A percentile compares a stretch with the other conserved stretches of the same genome.
Conservation (phyloP, 306 rosid species). For the Rosa multiflora region DNA sequence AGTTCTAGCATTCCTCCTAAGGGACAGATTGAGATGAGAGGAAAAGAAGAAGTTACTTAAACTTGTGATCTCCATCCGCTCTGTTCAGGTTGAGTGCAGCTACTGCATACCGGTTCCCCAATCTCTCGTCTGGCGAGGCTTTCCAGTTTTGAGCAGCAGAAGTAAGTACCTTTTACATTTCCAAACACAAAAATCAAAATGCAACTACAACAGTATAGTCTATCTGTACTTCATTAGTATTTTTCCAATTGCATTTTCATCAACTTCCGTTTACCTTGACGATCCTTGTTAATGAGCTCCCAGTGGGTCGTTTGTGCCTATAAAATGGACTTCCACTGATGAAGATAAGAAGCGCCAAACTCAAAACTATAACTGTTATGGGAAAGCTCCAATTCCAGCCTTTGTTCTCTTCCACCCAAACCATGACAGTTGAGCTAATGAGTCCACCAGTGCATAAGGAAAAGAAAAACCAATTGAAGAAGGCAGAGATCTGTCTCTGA, state of each 20-base stretch:
- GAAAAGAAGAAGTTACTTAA: slow-evolving; percentile 11
- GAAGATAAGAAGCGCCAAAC: slow-evolving; percentile 24
- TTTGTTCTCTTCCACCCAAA: slow-evolving; percentile 37
- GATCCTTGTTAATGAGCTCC: slow-evolving; percentile 37
- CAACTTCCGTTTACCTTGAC: slow-evolving; percentile 12
- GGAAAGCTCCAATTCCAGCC: slow-evolving; percentile 38
- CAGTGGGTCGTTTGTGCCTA: slow-evolving; percentile 30
- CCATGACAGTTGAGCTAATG: slow-evolving; percentile 32
- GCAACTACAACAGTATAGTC: not conserved
- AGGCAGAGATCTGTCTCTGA: slow-evolving; percentile 31
- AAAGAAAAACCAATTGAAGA: slow-evolving; percentile 48
- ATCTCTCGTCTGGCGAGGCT: not conserved
- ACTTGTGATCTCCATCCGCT: slow-evolving; percentile 5
- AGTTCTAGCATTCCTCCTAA: not conserved
- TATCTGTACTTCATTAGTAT: not conserved
- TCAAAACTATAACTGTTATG: slow-evolving; percentile 19
- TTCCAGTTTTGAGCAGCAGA: slow-evolving; percentile 21
- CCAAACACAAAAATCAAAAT: not conserved
- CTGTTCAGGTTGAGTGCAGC: not conserved
- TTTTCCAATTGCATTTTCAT: not conserved
- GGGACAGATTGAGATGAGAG: not conserved
- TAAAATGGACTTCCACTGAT: slow-evolving; percentile 25
- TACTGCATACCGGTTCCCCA: not conserved
- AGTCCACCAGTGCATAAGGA: slow-evolving; percentile 28
- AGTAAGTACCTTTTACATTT: slow-evolving; percentile 26